Conservation (phyloP, 805 yeast genomes). For the Kuraishia capsulata region DNA sequence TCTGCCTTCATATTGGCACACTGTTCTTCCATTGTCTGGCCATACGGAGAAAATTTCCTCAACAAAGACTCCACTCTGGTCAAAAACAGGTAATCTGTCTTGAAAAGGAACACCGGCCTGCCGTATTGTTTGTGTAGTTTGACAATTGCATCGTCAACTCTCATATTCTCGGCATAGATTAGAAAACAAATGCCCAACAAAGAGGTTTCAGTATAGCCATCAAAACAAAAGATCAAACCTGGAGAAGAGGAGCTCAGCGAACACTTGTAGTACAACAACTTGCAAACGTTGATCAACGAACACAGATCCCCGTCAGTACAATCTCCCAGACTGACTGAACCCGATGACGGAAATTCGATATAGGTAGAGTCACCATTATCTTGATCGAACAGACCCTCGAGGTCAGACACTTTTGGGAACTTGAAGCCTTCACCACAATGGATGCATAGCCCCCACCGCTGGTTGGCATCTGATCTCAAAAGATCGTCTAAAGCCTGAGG, state of each 20-base stretch:
- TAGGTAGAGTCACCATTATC: slow-evolving; percentile 14
- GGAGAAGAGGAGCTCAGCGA: slow-evolving; percentile 20
- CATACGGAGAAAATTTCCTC: slow-evolving; percentile 47
- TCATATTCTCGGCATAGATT: slow-evolving; percentile 56
- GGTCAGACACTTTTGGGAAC: slow-evolving; percentile 37
- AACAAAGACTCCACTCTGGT: slow-evolving; percentile 57
- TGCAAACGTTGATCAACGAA: slow-evolving; percentile 61
- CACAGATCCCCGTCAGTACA: slow-evolving; percentile 51
- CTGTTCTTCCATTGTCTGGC: not conserved
- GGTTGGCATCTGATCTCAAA: slow-evolving; percentile 40
- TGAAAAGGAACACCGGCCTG: slow-evolving; percentile 80
- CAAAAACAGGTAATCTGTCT: slow-evolving; percentile 61
- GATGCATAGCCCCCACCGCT: slow-evolving; percentile 46
- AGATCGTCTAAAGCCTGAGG: slow-evolving; percentile 15
- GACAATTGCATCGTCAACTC: slow-evolving; percentile 57
- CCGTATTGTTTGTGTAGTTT: slow-evolving; percentile 53
- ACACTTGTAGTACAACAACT: slow-evolving; percentile 43
- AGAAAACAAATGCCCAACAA: slow-evolving; percentile 62
- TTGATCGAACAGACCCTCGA: slow-evolving; percentile 17
- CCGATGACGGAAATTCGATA: slow-evolving; percentile 77
- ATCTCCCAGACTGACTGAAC: slow-evolving; percentile 72
- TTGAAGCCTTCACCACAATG: slow-evolving; percentile 52
- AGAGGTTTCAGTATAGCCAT: slow-evolving; percentile 89
- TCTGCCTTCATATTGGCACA: not conserved
- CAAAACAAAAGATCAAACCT: slow-evolving; percentile 66